Conservation (phyloP, 371 early-diverging fungal species). For the Batrachochytrium dendrobatidis region DNA sequence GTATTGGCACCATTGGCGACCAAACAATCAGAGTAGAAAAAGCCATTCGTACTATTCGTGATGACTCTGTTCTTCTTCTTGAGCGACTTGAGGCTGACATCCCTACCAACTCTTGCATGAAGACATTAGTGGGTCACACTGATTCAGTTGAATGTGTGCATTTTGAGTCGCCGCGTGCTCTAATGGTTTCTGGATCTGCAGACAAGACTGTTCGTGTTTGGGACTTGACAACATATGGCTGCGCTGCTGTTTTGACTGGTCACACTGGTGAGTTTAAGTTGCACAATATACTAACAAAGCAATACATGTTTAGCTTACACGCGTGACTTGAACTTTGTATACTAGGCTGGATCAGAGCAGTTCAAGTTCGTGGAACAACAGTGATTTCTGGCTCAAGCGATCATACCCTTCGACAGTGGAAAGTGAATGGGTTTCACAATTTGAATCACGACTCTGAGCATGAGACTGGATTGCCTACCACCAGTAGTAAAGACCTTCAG, state of each 20-base stretch:
- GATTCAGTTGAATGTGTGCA: constrained; percentile 62
- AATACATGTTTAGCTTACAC: background rate
- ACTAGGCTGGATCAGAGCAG: constrained; percentile 42
- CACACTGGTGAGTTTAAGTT: constrained; percentile 38
- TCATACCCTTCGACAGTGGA: constrained; percentile 75
- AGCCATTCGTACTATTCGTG: constrained; percentile 21
- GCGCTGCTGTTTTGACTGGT: constrained; percentile 51
- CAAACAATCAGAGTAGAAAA: constrained; percentile 24
- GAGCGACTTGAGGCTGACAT: constrained; percentile 4
- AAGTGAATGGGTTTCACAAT: too few relatives aligned
- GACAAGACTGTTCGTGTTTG: constrained; percentile 74
- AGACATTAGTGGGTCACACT: constrained; percentile 62
- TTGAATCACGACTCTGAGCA: too few relatives aligned
- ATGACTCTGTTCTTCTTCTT: background rate
- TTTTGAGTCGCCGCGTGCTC: constrained; percentile 56
- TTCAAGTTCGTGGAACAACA: constrained; percentile 56
- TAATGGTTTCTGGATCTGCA: constrained; percentile 65
- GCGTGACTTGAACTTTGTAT: background rate
- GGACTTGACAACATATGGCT: constrained; percentile 54
- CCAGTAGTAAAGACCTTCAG: too few relatives aligned
- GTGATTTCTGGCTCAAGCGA: constrained; percentile 77
- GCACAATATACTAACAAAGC: background rate
- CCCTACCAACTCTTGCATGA: constrained; percentile 19
- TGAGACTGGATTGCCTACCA: background rate
- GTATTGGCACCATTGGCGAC: constrained; percentile 37